Evolutionary conservation across 164 flowering plant genomes (phyloP), one percentile per base, ranked within the genome.

Genomic region (Stephania cephalantha): DNA sequence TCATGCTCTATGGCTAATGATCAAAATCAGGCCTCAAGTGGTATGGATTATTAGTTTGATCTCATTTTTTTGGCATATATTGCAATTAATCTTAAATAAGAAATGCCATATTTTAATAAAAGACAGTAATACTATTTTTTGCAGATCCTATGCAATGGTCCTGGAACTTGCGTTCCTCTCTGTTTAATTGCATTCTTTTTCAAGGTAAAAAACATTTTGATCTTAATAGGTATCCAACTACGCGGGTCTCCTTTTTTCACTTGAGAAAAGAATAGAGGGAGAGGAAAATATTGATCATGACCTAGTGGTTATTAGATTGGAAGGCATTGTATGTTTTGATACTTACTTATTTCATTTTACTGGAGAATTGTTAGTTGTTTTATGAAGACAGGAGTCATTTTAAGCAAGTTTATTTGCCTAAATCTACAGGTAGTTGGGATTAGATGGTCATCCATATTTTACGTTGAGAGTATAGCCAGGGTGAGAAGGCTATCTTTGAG

Each of bases 61-160:
- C 5, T n/a, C 5, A 61, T 5, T n/a, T 25, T 17, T n/a, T 61
- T 61, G n/a, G 15, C 18, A 50, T 48, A 58, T 74, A 58, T 67
- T 74, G 31, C 15, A 55, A 69, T 5, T 46, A 42, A 67, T 31
- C 18, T 22, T 71, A n/a, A 20, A 25, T 61, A 15, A 12, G 65
- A 45, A 22, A 25, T 35, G 74, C 70, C 53, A 42, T 10, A 58
- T 15, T 71, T 25, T 4, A 6, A 68, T 20, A 10, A 46, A 46
- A 69, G 52, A 29, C 8, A 18, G 55, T 65, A 22, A 22, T 48
- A 4, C 53, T 80, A 13, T 74, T 58, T 68, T 64, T 72, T 74
- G 45, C 87, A 95, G 97, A 83, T 95, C 72, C 85, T 93, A 29
- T 95, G 99, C 88, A 95, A 91, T 78, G 96, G 99, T n/a, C 99